Base-by-base conservation (phyloP, 768 basidiomycete genomes). In the Guyanaporus albipodus region DNA sequence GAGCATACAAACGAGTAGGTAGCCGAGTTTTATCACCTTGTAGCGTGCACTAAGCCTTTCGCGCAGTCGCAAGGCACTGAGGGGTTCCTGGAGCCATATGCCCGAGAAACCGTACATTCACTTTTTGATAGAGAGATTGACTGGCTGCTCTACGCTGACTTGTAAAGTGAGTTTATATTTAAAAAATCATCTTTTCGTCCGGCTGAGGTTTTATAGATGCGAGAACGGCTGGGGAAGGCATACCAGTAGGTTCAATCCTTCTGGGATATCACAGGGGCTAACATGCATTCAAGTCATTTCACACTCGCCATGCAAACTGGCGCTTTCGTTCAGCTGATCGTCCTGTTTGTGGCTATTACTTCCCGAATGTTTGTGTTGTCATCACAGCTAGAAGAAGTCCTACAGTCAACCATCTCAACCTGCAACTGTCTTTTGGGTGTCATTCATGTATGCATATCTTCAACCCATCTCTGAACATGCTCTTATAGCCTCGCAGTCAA, bases 271-370 rank as follows among this genome's bases (percentile, higher is more conserved):
- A 43, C 21, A n/a, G 12, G 17, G 12, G 29, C 40, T 43, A 31
- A 31, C 44, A 17, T 39, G 31, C 21, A 27, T 35, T 39, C 8
- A 50, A 91, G 87, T 36, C 76, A 76, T 23, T 80, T 88, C 48
- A 66, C 71, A 23, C 69, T 82, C 21, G 76, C 78, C 27, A 77
- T 91, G 73, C 85, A 84, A 59, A 75, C 79, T 1, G 86, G 83
- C 15, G 82, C 86, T 15, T 91, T 91, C 57, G 69, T 85, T 11
- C 83, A 85, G 50, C 60, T 87, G 14, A 64, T 83, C n/a, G 58
- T 91, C 37, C 68, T 78, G 5, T 70, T 90, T 33, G 69, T 73
- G 19, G 85, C 80, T 11, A 74, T 87, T 31, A 67, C 75, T 35
- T 83, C 84, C 3, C 75, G 87, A 46, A 63, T 87, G 59, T 68